These are phyloP conservation scores for Drechslerella stenobrocha DNA, from an alignment of 2,329 filamentous ascomycete genomes.

Conservation along the genomic window DNA sequence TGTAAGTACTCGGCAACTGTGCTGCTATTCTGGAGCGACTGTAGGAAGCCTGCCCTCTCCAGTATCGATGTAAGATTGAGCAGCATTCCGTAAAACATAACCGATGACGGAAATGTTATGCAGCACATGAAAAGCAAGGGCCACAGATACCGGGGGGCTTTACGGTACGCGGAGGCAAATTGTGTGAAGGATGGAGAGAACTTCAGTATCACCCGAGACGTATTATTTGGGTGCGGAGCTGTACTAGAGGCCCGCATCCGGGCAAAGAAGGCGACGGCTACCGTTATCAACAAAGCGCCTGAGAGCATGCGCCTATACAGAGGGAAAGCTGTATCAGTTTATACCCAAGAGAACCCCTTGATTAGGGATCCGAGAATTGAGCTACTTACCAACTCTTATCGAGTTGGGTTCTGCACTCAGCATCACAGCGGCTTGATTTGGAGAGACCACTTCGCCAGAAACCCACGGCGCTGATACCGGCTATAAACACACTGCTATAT, in stretches of 20 bases:
- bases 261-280: not conserved
- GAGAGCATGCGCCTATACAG: constrained; percentile 18
- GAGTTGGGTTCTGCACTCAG: not conserved
- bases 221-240: constrained; percentile 4
- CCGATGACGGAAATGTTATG: constrained; percentile 14
- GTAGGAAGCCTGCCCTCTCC: not conserved
- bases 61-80: constrained; percentile 17
- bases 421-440: not conserved
- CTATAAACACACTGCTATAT: constrained; percentile 6
- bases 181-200: constrained; percentile 10
- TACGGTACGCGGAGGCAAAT: constrained; percentile 13
- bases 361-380: not conserved
- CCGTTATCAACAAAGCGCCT: constrained; percentile 10
- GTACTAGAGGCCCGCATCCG: not conserved
- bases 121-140: constrained; percentile 12
- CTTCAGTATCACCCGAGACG: constrained; percentile 10
- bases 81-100: constrained; percentile 18
- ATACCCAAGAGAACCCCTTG: not conserved
- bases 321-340: not conserved
- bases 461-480: constrained; percentile 8
- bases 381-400: constrained; percentile 27
- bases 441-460: constrained; percentile 4
- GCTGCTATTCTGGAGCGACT: not conserved
- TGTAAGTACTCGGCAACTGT: constrained; percentile 5
- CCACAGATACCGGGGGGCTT: constrained; percentile 10